Base-by-base conservation (phyloP, 2,329 filamentous ascomycete species). In the Neonectria punicea region DNA sequence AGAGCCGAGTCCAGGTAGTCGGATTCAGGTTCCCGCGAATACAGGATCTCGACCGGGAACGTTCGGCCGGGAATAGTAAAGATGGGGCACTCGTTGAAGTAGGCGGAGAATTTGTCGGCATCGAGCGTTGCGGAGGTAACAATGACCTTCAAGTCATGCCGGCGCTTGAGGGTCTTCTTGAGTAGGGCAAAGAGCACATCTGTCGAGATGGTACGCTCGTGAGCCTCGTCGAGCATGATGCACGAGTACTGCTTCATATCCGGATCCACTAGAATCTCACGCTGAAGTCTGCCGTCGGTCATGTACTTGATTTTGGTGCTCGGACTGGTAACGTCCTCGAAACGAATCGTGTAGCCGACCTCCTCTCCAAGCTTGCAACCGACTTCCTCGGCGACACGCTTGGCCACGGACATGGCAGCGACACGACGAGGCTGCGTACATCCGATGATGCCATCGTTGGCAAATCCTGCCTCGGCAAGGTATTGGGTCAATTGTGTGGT, bases 251-350 rank as follows among this genome's bases (percentile, higher is more conserved):
- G 89, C 75, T 87, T 92, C 70, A 99, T 82, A 73, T 97, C 92
- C 0, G 94, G 92, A 77, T 99, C 96, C 71, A 98, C 87, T 56
- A 99, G 86, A 77, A 98, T 94, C 81, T 99, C 96, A 83, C 96
- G 89, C 81, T 98, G 90, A 77, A 99, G 87, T 93, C 98, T 98
- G 80, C 96, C 96, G 75, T 99, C 96, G 16, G 96, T 99, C 95
- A 99, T 98, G 82, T 99, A 99, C 83, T 99, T 99, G 83, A 99
- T 97, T 76, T 91, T 93, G 1, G 96, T 99, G 18, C 90, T 87
- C 2, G 93, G 89, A 69, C 91, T 93, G 0, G 95, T 98, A 77
- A 91, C 92, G 80, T 99, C 96, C 76, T 99, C 96, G 77, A 99
- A 99, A 77, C 96, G 93, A 76, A 99, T 97, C 8, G 93, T 97